These are phyloP conservation scores for Plenodomus tracheiphilus DNA, from an alignment of 2,329 filamentous ascomycete species.

Conservation along the genomic window DNA sequence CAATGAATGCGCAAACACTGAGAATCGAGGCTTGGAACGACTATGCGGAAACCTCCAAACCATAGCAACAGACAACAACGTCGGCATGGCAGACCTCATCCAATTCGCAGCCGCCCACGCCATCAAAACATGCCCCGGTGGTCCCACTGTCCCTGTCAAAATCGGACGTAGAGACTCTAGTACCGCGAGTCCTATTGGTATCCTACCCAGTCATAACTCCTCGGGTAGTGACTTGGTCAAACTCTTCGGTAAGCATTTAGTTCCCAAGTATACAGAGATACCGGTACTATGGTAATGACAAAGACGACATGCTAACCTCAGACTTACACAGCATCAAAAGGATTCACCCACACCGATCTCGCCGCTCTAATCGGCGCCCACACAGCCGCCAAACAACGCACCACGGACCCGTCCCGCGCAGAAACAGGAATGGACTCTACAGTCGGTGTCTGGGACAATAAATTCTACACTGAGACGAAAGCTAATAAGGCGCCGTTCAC, in stretches of 20 bases:
- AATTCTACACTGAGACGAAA: slow-evolving; percentile 41
- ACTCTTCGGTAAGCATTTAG: slow-evolving; percentile 30
- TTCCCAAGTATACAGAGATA: too few species aligned
- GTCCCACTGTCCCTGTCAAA: slow-evolving; percentile 38
- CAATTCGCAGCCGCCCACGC: slow-evolving; percentile 45
- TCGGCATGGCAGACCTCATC: slow-evolving; percentile 41
- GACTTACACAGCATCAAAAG: slow-evolving; percentile 33
- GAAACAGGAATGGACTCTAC: slow-evolving; percentile 40
- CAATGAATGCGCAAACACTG: slow-evolving; percentile 37
- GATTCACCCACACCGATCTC: slow-evolving; percentile 43
- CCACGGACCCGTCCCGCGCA: slow-evolving; percentile 24
- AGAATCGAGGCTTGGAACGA: slow-evolving; percentile 51
- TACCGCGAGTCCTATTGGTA: slow-evolving; percentile 20
- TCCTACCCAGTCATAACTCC: slow-evolving; percentile 27
- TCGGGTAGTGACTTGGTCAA: slow-evolving; percentile 24
- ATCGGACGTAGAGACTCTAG: slow-evolving; percentile 39
- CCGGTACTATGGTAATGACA: too few species aligned
- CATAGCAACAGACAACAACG: slow-evolving; percentile 47
- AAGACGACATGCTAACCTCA: too few species aligned
- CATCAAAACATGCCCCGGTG: slow-evolving; percentile 42
- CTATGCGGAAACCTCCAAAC: slow-evolving; percentile 47
- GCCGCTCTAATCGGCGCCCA: slow-evolving; percentile 46
- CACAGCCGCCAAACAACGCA: slow-evolving; percentile 36
- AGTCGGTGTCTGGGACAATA: slow-evolving; percentile 43
- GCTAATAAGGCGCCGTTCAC: slow-evolving; percentile 34